Evolutionary conservation across 495 filamentous ascomycete species (phyloP), one percentile per base, ranked within the genome.

Genomic region (Penicillium waksmanii): DNA sequence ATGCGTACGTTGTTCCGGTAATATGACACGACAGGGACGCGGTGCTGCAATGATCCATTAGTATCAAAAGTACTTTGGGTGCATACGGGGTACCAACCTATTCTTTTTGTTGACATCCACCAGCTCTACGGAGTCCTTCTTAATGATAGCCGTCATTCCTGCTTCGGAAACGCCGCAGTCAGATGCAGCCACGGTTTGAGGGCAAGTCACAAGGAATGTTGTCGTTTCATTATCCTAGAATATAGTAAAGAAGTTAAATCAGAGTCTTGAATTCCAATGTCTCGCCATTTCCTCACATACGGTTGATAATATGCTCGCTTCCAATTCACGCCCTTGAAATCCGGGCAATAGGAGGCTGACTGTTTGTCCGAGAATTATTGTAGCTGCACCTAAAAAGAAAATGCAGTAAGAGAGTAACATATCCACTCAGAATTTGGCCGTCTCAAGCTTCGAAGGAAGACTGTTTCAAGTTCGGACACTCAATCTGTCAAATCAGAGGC

Each of bases 1-100:
- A 35, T 52, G 50, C 50, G 31, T 35, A 52, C 17, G 50, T 52
- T 17, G 21, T 52, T 15, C 50, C 50, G 15, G n/a, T 18, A 35
- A 52, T 36, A 15, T 31, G n/a, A 36, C 50, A 52, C 3, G 50
- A 52, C 8, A 52, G n/a, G 25, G 31, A 52, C 19, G 50, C 50
- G 9, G 31, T 52, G 50, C 50, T 52, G 17, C 21, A 34, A 52
- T 17, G 15, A 12, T 5, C 17, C 7, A 52, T 15, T 31, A 36
- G 17, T 6, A 7, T 43, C n/a, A 43, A 43, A 43, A 17, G 3
- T n/a, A 1, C 9, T 36, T 36, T 13, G 13, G 9, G 25, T 25
- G 8, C 9, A 36, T 36, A n/a, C 5, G 33, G 10, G 35, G 40
- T 13, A 43, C 40, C 15, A n/a, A 43, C 40, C n/a, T 43, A 13